These are phyloP conservation scores for Monilinia fructigena DNA, from an alignment of 2,329 filamentous ascomycete species.

Conservation along the genomic window DNA sequence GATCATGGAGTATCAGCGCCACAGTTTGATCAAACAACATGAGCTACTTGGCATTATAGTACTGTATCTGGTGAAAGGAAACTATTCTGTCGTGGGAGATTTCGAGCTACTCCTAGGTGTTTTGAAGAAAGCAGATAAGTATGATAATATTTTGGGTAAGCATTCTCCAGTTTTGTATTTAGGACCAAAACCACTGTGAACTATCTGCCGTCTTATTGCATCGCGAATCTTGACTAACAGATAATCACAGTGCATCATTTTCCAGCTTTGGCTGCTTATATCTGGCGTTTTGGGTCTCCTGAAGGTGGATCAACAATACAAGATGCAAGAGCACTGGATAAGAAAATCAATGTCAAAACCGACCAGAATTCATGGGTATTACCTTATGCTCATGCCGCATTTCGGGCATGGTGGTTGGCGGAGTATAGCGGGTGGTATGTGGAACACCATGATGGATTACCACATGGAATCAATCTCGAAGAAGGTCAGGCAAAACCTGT, in stretches of 20 bases:
- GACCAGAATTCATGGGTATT: constrained; percentile 72
- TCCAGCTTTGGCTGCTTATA: constrained; percentile 73
- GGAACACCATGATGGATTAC: constrained; percentile 62
- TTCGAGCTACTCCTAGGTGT: constrained; percentile 69
- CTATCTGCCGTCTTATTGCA: not conserved
- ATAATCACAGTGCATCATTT: constrained; percentile 69
- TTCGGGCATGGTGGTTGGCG: constrained; percentile 82
- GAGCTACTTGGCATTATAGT: constrained; percentile 82
- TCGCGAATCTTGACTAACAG: constrained; percentile 27
- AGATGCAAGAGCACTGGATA: constrained; percentile 69
- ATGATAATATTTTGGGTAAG: constrained; percentile 63
- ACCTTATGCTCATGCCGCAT: constrained; percentile 73
- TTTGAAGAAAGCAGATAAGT: constrained; percentile 70
- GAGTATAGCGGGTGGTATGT: constrained; percentile 91
- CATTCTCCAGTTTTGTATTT: constrained; percentile 1
- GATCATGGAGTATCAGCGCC: constrained; percentile 74
- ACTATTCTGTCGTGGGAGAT: constrained; percentile 67
- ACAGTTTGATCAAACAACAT: constrained; percentile 83
- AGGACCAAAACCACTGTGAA: not conserved
- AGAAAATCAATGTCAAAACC: constrained; percentile 61
- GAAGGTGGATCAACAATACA: constrained; percentile 67
- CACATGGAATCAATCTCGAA: constrained; percentile 63
- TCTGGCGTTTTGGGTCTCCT: constrained; percentile 74
- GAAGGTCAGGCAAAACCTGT: constrained; percentile 44
- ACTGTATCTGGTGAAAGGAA: constrained; percentile 73